Evolutionary conservation across 441 rosid species (phyloP), one percentile per base, ranked within the genome.

Genomic region (Syzygium malaccense): DNA sequence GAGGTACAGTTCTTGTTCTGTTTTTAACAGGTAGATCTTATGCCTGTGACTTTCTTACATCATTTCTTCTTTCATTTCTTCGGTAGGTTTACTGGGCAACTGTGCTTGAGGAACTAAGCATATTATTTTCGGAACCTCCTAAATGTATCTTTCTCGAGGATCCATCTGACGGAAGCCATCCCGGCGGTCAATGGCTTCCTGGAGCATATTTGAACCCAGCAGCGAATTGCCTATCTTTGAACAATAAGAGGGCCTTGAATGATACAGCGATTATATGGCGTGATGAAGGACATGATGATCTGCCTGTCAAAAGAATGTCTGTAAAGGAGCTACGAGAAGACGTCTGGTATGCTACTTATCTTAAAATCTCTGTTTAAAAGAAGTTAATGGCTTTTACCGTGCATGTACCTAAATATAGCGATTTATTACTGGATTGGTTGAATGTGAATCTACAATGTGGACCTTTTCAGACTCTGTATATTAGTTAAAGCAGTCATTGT

Each of bases 111-210:
- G 98, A 96, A 93, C 87, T 97, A 89, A 85, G 89, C 62, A 87
- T 95, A 75, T 88, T 92, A 79, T 96, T 94, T 90, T 93, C 95
- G 0, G 93, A 92, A 23, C 95, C 96, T 93, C 98, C 99, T 2
- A 87, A 93, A 55, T 91, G 94, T 86, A 93, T 97, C 85, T 89
- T 95, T 53, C 89, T 86, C 6, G 95, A 92, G 87, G 88, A 91
- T 88, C 86, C 93, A 54, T 75, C 87, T 88, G 93, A 89, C 48
- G 92, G 91, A 83, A 90, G 89, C 55, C 91, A 92, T 84, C 99
- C 99, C 13, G 97, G 98, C 48, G 99, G 97, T 55, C 91, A 92
- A 90, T 97, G 99, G 99, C 96, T 97, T 92, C 99, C 97, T 75
- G 99, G 98, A 87, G 99, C 97, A 37, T 91, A 85, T 88, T 85